phyloP scores from a whole-genome alignment of 108 stramenopile genomes.

The Phaeodactylum tricornutum region DNA sequence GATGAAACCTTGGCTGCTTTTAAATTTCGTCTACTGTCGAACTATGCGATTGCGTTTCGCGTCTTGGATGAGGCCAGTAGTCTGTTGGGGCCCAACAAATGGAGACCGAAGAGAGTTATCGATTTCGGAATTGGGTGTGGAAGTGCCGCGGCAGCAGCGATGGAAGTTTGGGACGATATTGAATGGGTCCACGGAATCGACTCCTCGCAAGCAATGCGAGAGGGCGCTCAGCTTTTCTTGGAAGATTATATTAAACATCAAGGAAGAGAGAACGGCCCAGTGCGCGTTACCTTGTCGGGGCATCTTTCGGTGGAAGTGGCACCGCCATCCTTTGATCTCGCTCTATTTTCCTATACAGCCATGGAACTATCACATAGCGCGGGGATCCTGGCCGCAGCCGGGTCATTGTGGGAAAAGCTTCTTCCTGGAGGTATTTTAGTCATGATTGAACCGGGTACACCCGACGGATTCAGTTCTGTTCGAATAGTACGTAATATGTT shows the following conservation, averaged over 20 bases:
- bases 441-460: conserved; percentile 78
- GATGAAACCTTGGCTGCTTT: conserved; percentile 54
- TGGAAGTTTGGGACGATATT: conserved; percentile 53
- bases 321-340: conserved; percentile 44
- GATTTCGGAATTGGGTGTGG: conserved; percentile 75
- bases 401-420: conserved; percentile 61
- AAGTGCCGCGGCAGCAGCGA: conserved; percentile 54
- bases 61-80: conserved; percentile 54
- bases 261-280: no score
- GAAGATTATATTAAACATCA: conserved; percentile 30
- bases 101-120: conserved; percentile 46
- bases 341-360: conserved; percentile 49
- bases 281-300: conserved; percentile 42
- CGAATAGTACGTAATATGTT: conserved; percentile 71
- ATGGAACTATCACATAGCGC: conserved; percentile 54
- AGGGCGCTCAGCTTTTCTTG: conserved; percentile 41
- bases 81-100: conserved; percentile 28
- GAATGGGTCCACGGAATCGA: conserved; percentile 84
- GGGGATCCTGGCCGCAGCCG: conserved; percentile 45
- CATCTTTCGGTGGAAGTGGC: neutral
- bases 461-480: conserved; percentile 71
- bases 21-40: conserved; percentile 45
- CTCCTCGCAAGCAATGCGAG: conserved; percentile 61
- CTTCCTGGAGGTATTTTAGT: conserved; percentile 58
- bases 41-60: conserved; percentile 51